A percentile compares a stretch with the other conserved stretches of the same genome.
phyloP scores from a whole-genome alignment of 1,139 yeast genomes.

The Schwanniomyces etchellsii region DNA sequence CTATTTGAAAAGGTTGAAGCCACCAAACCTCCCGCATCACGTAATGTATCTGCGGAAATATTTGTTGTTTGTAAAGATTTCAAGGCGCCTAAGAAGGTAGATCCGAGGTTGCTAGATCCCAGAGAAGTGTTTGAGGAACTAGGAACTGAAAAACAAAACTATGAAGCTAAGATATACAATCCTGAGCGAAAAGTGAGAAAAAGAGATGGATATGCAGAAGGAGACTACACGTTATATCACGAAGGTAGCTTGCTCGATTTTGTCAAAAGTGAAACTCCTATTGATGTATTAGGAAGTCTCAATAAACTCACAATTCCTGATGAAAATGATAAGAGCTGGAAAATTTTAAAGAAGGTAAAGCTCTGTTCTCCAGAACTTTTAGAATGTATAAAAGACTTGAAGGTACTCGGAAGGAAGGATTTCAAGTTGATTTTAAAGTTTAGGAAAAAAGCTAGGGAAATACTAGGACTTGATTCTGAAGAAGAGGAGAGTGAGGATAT shows the following conservation, averaged over 20 bases:
- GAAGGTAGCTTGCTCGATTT: conserved; percentile 74
- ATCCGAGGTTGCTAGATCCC: conserved; percentile 88
- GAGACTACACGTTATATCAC: conserved; percentile 76
- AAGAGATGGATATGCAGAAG: conserved; percentile 97
- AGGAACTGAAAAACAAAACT: conserved; percentile 69
- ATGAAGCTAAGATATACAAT: conserved; percentile 87
- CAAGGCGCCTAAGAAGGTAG: conserved; percentile 92
- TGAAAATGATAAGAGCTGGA: conserved; percentile 66
- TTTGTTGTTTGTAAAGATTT: conserved; percentile 94
- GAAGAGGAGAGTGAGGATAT: conserved; percentile 44
- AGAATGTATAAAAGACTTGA: conserved; percentile 84
- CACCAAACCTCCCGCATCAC: conserved; percentile 96
- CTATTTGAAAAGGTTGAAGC: conserved; percentile 95
- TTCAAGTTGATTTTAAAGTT: conserved; percentile 80
- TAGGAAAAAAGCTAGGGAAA: conserved; percentile 80
- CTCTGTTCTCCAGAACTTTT: conserved; percentile 72
- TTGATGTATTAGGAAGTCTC: conserved; percentile 70
- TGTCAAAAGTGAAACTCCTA: conserved; percentile 74
- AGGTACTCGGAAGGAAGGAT: conserved; percentile 90
- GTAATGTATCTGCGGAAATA: conserved; percentile 98
- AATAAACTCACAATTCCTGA: conserved; percentile 50
- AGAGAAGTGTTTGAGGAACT: conserved; percentile 92
- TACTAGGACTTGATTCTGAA: conserved; percentile 61
- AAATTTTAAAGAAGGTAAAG: conserved; percentile 61
- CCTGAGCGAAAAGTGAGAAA: conserved; percentile 88